These are phyloP conservation scores for Ceratobasidium sp. DNA, from an alignment of 1,284 basidiomycete genomes.

Conservation along the genomic window DNA sequence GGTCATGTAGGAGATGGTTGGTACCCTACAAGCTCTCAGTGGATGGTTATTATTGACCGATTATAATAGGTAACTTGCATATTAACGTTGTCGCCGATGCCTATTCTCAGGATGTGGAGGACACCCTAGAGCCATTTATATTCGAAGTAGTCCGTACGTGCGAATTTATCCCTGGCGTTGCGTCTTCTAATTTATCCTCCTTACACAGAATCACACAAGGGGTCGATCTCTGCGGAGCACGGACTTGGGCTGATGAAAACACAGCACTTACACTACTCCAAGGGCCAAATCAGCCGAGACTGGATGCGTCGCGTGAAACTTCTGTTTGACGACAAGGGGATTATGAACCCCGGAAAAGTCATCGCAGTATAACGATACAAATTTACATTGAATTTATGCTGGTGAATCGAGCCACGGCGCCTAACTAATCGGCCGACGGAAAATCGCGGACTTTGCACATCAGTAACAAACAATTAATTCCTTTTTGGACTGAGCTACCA, in stretches of 20 bases:
- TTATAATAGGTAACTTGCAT: conserved; percentile 85
- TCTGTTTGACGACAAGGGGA: conserved; percentile 91
- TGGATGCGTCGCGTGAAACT: conserved; percentile 93
- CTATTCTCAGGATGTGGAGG: conserved; percentile 88
- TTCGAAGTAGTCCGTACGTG: conserved; percentile 82
- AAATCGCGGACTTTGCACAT: neutral
- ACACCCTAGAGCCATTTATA: conserved; percentile 93
- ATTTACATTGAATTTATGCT: neutral
- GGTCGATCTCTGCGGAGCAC: conserved; percentile 97
- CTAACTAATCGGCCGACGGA: neutral
- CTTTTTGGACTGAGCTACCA: neutral
- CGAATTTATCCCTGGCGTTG: neutral
- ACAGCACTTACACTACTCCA: conserved; percentile 90
- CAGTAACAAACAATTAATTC: conserved; percentile 18
- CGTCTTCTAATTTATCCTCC: neutral
- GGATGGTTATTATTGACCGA: neutral
- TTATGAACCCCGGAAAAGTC: conserved; percentile 93
- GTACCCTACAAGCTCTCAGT: conserved; percentile 51
- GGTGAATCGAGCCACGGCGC: conserved; percentile 9
- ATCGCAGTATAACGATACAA: conserved; percentile 55
- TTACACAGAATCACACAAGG: conserved; percentile 63
- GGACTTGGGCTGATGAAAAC: conserved; percentile 97
- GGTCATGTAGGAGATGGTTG: conserved; percentile 97
- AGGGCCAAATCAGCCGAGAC: conserved; percentile 82
- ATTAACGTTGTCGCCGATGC: conserved; percentile 91